phyloP scores from a whole-genome alignment of 192 early-diverging fungal genomes.

The Lunasporangiospora selenospora region DNA sequence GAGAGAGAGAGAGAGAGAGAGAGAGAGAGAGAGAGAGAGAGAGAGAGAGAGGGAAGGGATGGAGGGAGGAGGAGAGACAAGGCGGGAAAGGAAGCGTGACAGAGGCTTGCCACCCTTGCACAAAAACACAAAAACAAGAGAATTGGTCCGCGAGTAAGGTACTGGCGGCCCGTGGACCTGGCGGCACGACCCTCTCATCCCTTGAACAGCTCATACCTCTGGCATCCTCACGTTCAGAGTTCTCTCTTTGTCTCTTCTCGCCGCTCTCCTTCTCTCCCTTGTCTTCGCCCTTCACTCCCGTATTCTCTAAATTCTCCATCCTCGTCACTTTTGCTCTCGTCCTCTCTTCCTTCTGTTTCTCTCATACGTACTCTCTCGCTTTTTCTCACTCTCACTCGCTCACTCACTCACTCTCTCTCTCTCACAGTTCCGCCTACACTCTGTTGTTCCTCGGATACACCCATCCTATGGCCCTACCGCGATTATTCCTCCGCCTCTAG shows the following conservation, averaged over 20 bases:
- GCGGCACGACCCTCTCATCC: neutral
- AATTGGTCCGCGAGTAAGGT: neutral
- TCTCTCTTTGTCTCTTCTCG: neutral
- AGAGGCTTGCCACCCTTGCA: neutral
- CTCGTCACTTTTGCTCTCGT: neutral
- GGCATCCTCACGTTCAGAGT: neutral
- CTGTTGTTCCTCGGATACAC: no score
- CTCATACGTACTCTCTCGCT: neutral
- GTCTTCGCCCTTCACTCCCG: neutral
- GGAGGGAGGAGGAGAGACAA: neutral
- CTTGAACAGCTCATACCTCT: neutral
- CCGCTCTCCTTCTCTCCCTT: neutral
- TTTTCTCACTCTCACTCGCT: neutral
- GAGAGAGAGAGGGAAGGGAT: neutral
- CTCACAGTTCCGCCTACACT: no score
- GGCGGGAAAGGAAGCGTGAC: neutral
- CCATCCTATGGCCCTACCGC: no score
- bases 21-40: neutral
- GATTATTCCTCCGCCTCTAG: no score
- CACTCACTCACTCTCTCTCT: neutral
- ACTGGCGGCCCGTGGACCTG: neutral
- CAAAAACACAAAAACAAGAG: neutral
- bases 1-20: neutral
- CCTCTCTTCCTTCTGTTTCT: neutral
- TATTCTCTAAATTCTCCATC: constrained; percentile 4